These are phyloP conservation scores for Trichosporon sp. DNA, from an alignment of 1,284 basidiomycete genomes.

Conservation along the genomic window DNA sequence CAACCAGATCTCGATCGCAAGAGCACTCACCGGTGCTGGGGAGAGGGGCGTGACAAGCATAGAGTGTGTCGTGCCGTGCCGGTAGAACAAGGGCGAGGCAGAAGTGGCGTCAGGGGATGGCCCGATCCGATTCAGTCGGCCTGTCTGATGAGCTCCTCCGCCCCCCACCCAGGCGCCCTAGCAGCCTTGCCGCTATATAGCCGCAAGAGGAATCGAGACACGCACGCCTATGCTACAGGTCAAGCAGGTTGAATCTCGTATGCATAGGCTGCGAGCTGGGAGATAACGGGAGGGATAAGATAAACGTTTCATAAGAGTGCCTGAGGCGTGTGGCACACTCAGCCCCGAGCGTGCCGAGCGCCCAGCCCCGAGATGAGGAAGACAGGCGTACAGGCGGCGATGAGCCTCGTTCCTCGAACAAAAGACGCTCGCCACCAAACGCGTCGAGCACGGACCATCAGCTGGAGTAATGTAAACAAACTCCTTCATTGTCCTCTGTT, in stretches of 20 bases:
- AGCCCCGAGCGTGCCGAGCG: background rate
- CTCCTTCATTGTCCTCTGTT: background rate
- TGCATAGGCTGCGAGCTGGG: background rate
- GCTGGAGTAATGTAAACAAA: background rate
- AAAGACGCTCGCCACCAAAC: background rate
- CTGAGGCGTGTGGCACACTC: background rate
- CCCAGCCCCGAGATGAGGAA: background rate
- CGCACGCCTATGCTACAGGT: background rate
- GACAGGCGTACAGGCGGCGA: background rate
- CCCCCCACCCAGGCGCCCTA: background rate
- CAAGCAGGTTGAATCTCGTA: background rate
- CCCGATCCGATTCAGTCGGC: background rate
- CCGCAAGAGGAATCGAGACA: background rate
- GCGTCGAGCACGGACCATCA: background rate
- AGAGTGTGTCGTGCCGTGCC: background rate
- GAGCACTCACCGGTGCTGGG: background rate
- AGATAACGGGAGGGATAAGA: slow-evolving; percentile 9
- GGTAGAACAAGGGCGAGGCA: background rate
- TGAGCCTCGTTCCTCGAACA: background rate
- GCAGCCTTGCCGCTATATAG: background rate
- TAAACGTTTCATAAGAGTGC: background rate
- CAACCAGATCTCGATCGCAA: background rate
- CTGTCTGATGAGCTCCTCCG: background rate
- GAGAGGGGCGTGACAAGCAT: background rate
- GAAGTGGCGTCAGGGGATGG: slow-evolving; percentile 16